Conservation (phyloP, 1,284 basidiomycete genomes). For the Chondrostereum purpureum region DNA sequence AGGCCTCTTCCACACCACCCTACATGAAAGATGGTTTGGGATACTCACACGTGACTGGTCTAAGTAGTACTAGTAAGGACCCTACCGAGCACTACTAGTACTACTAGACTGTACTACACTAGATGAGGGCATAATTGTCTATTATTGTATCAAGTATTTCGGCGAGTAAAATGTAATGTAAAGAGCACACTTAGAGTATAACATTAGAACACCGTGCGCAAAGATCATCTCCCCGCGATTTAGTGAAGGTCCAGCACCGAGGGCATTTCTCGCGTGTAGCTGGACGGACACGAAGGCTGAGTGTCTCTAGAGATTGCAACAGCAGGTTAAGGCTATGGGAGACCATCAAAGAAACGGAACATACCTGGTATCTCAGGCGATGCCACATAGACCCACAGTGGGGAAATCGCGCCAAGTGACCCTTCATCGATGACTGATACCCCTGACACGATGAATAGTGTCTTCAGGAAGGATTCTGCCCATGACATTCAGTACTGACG, state of each 20-base stretch:
- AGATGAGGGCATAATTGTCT: no score
- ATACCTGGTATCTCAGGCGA: constrained; percentile 38
- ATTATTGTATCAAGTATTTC: no score
- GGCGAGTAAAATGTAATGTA: no score
- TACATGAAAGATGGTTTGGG: no score
- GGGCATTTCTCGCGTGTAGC: constrained; percentile 60
- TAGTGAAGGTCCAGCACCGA: constrained; percentile 72
- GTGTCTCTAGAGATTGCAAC: constrained; percentile 27
- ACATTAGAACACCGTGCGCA: constrained; percentile 52
- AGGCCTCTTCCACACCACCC: no score
- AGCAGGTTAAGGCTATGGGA: constrained; percentile 16
- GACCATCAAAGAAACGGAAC: constrained; percentile 7
- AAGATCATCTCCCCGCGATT: constrained; percentile 37
- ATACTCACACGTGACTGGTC: no score
- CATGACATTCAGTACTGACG: no score
- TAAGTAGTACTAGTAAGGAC: no score
- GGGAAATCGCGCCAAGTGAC: constrained; percentile 28
- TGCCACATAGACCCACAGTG: constrained; percentile 43
- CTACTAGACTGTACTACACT: no score
- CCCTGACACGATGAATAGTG: constrained; percentile 74
- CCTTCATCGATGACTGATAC: constrained; percentile 41
- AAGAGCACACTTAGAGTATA: constrained; percentile 13
- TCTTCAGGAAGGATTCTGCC: constrained; percentile 60
- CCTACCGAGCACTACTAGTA: no score
- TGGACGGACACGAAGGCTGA: constrained; percentile 47